Conservation (phyloP, 2,329 filamentous ascomycete species). For the Juglanconis sp. region DNA sequence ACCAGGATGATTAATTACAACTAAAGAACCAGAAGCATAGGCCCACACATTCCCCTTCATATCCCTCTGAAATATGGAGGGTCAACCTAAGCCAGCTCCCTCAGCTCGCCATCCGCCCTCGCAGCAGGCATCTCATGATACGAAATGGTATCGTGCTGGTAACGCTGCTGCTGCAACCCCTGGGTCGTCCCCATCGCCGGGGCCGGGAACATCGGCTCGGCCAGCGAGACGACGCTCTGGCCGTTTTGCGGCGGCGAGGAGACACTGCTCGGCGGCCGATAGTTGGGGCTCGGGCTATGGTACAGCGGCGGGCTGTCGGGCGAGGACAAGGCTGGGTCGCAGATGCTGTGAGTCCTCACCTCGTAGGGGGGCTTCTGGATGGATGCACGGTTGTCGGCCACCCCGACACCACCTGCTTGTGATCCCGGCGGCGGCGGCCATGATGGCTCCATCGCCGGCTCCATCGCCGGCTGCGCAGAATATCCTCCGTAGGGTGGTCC, state of each 20-base stretch:
- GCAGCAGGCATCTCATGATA: conserved; percentile 29
- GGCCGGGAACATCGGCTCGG: conserved; percentile 7
- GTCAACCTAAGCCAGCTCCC: conserved; percentile 27
- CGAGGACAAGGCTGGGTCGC: conserved; percentile 11
- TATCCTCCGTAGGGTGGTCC: neutral
- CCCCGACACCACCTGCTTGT: neutral
- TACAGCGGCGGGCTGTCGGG: conserved; percentile 22
- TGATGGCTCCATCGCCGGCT: conserved; percentile 5
- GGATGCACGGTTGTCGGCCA: conserved; percentile 5
- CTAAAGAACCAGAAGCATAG: no score
- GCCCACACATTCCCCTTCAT: no score
- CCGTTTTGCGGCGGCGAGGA: conserved; percentile 4
- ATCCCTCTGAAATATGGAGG: no score
- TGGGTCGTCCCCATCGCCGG: neutral
- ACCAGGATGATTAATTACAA: no score
- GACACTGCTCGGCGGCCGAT: neutral
- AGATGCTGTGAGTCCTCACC: conserved; percentile 12
- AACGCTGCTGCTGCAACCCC: neutral
- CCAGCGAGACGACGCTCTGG: neutral
- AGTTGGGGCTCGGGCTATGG: conserved; percentile 7
- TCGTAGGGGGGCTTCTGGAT: conserved; percentile 13
- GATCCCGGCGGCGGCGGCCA: neutral
- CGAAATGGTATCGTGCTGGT: conserved; percentile 11
- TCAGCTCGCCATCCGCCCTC: conserved; percentile 29
- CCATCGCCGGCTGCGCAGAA: neutral